Conservation (phyloP, 2,329 filamentous ascomycete species). For the Penicillium sp. region DNA sequence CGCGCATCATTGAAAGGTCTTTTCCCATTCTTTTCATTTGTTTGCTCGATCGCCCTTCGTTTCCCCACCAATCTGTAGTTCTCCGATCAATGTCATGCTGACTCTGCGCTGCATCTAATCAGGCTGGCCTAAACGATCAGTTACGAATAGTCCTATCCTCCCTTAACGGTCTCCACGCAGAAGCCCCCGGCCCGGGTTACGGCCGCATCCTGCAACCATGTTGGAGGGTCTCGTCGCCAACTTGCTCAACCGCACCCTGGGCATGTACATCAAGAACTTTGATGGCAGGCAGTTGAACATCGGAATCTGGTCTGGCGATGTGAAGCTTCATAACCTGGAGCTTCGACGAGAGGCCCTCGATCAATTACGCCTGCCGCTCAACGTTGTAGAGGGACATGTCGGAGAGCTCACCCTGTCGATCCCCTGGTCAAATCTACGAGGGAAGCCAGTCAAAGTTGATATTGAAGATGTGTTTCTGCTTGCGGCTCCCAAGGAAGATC, state of each 20-base stretch:
- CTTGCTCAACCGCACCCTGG: slow-evolving; percentile 96
- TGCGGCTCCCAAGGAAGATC: slow-evolving; percentile 89
- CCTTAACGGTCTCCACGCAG: too few relatives aligned
- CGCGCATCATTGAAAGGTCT: too few relatives aligned
- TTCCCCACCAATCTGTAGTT: too few relatives aligned
- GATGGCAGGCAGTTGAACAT: slow-evolving; percentile 96
- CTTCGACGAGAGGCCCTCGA: slow-evolving; percentile 93
- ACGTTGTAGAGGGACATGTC: slow-evolving; percentile 90
- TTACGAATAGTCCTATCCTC: too few relatives aligned
- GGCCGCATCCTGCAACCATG: slow-evolving; percentile 61
- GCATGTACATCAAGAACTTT: slow-evolving; percentile 99
- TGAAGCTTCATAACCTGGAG: slow-evolving; percentile 86
- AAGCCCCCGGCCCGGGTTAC: slow-evolving; percentile 61
- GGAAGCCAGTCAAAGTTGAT: slow-evolving; percentile 85
- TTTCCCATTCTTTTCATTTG: too few relatives aligned
- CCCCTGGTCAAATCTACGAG: slow-evolving; percentile 92
- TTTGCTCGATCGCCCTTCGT: too few relatives aligned
- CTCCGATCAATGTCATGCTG: too few relatives aligned
- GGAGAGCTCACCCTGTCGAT: slow-evolving; percentile 86
- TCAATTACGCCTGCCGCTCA: slow-evolving; percentile 90
- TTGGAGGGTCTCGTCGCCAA: slow-evolving; percentile 94
- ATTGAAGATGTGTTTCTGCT: slow-evolving; percentile 96
- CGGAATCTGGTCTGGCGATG: slow-evolving; percentile 97
- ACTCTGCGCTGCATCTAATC: too few relatives aligned
- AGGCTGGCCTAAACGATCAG: too few relatives aligned